Conservation (phyloP, 192 early-diverging fungal species). For the Spizellomyces sp. region DNA sequence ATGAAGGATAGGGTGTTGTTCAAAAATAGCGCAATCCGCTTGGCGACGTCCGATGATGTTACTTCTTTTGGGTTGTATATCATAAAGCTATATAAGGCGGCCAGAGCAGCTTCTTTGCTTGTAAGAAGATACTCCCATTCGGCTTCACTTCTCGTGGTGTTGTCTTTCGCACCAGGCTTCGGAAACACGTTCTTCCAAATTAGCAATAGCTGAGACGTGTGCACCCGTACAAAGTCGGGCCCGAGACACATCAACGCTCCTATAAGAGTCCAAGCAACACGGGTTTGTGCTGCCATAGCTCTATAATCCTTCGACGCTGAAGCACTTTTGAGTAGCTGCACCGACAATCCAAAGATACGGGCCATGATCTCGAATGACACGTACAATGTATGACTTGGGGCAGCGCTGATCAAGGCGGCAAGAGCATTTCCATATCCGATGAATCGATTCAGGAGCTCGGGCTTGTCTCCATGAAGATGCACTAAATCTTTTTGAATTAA, state of each 20-base stretch:
- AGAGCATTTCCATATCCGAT: conserved; percentile 69
- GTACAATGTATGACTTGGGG: conserved; percentile 66
- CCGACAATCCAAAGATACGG: conserved; percentile 75
- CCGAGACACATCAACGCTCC: conserved; percentile 76
- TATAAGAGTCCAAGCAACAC: conserved; percentile 80
- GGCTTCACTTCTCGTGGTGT: conserved; percentile 53
- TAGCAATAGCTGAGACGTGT: conserved; percentile 72
- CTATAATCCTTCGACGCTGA: conserved; percentile 57
- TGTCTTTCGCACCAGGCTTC: conserved; percentile 71
- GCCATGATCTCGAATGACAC: conserved; percentile 79
- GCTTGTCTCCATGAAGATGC: conserved; percentile 55
- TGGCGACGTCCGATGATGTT: conserved; percentile 73
- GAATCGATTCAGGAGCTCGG: conserved; percentile 53
- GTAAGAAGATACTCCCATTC: conserved; percentile 62
- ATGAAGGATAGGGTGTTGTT: conserved; percentile 73
- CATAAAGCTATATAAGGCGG: conserved; percentile 73
- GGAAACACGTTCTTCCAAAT: conserved; percentile 83
- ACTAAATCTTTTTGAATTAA: conserved; percentile 73
- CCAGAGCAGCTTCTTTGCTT: conserved; percentile 66
- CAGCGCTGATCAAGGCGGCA: conserved; percentile 66
- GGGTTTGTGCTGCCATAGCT: conserved; percentile 61
- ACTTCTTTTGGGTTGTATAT: conserved; percentile 66
- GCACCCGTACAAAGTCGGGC: conserved; percentile 78
- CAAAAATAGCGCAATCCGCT: conserved; percentile 72
- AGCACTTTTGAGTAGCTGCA: conserved; percentile 69